Percentiles rank a stretch among this genome's conserved stretches.
Evolutionary conservation across 208 protist genomes (phyloP).

Genomic region (Leishmania tarentolae): DNA sequence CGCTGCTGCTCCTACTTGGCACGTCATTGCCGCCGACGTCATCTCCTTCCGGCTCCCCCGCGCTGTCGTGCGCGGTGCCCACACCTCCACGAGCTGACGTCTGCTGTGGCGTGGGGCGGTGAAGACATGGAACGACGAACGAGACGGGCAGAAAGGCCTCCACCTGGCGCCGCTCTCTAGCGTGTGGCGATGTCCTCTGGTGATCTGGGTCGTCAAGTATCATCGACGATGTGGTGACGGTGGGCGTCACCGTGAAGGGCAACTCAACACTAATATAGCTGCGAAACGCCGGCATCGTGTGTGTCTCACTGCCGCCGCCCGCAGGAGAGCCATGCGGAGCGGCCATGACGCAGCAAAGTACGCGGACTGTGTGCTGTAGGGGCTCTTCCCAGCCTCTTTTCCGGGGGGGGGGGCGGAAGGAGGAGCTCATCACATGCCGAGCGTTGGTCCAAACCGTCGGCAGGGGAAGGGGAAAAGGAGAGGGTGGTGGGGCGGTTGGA

Average conservation of each 20-base stretch:
- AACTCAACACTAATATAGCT: constrained; percentile 73
- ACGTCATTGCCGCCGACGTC: constrained; percentile 11
- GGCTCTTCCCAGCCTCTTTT: not conserved
- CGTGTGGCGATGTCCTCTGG: not conserved
- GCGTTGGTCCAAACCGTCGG: not conserved
- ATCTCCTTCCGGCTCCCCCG: constrained; percentile 30
- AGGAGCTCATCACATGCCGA: not conserved
- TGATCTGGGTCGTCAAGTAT: not conserved
- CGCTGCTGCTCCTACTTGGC: constrained; percentile 1
- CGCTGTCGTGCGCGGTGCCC: constrained; percentile 18
- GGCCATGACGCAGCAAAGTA: not conserved
- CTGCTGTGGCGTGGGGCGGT: constrained; percentile 25
- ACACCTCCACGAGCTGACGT: not conserved
- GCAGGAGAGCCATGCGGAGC: not conserved
- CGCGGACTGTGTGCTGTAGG: not conserved
- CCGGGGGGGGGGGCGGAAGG: not conserved
- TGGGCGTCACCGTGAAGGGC: constrained; percentile 55
- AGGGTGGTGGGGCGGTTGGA: not conserved
- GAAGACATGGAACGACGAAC: constrained; percentile 46
- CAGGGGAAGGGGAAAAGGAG: not conserved
- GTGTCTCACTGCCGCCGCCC: not conserved
- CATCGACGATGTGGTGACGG: constrained; percentile 5
- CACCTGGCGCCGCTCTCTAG: constrained; percentile 28
- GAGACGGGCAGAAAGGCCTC: constrained; percentile 60
- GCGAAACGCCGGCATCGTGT: constrained; percentile 34